Base-by-base conservation (phyloP, 805 yeast genomes). In the Candida fluviatilis region DNA sequence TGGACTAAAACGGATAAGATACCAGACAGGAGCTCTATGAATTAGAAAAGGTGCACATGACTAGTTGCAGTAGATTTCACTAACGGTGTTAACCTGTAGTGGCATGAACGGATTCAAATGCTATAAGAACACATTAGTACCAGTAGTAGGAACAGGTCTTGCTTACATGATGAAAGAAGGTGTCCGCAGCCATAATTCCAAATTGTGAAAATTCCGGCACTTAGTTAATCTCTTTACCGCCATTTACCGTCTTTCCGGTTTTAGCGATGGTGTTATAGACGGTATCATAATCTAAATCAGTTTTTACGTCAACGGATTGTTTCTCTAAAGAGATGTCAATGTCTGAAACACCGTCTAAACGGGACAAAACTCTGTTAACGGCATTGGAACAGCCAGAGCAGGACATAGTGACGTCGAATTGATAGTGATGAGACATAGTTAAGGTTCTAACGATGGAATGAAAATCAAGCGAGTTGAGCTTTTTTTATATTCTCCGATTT, bases 311-410 rank as follows among this genome's bases (percentile, higher is more conserved):
- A 7, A 91, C 99, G 2, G 82, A 67, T 67, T 91, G 97, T 19
- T 78, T 64, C 36, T 84, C 90, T 34, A 93, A 71, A 2, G 95
- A 82, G 40, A 90, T 80, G 41, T 84, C 83, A 16, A 82, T 70
- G 31, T 76, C 69, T 35, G 80, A 72, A 34, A 91, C 93, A 3
- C 95, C 96, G 32, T 78, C 80, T 32, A 84, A 69, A 48, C 73
- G 78, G 31, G 68, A 71, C 40, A 89, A 73, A 1, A 80, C 97
- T 52, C 85, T 78, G 60, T 80, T 77, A 35, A 91, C 85, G 5
- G 98, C 96, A 41, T 75, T 78, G 16, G 95, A 84, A 63, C 99
- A 91, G 13, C 96, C 87, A 11, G 84, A 75, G 56, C 96, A 90
- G 38, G 85, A 53, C 96, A 89, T 89, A 32, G 81, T 69, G 40